Percentiles rank a stretch among this genome's conserved stretches.
phyloP scores from a whole-genome alignment of 139 green algal genomes.

The Haematococcus sp. region DNA sequence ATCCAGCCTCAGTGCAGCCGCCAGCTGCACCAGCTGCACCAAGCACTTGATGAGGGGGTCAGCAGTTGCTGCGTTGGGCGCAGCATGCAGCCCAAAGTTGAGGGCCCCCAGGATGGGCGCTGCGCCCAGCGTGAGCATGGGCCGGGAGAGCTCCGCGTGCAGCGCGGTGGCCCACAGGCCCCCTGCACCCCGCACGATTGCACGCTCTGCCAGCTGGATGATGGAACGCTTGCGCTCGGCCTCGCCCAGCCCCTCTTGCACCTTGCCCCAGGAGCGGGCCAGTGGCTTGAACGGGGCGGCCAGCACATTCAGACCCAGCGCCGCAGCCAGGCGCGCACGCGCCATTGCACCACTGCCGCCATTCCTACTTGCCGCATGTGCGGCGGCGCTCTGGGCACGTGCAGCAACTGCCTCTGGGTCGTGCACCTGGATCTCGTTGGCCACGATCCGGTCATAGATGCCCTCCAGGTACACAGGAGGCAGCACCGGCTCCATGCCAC shows the following conservation, averaged over 20 bases:
- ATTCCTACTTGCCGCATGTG: neutral
- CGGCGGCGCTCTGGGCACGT: neutral
- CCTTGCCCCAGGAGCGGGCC: constrained; percentile 9
- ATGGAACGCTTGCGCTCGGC: constrained; percentile 42
- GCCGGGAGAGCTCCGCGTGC: constrained; percentile 74
- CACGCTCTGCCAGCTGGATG: constrained; percentile 45
- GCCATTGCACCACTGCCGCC: neutral
- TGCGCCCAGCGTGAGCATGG: constrained; percentile 76
- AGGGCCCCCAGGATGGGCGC: constrained; percentile 47
- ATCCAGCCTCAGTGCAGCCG: constrained; percentile 65
- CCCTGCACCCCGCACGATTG: constrained; percentile 42
- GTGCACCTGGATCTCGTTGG: constrained; percentile 15
- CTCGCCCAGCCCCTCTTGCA: constrained; percentile 16
- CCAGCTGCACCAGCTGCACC: constrained; percentile 49
- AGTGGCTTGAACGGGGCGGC: constrained; percentile 43
- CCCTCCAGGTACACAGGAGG: constrained; percentile 62
- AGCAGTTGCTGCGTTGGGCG: constrained; percentile 31
- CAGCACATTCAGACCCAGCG: constrained; percentile 53
- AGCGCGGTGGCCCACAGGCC: constrained; percentile 68
- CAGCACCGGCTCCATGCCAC: constrained; percentile 65
- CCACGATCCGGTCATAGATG: constrained; percentile 80
- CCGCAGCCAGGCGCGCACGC: constrained; percentile 52
- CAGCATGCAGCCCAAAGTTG: constrained; percentile 34
- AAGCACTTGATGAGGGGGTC: constrained; percentile 43
- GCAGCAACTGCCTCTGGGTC: neutral